Base-by-base conservation (phyloP, 1,284 basidiomycete species). In the Exsudoporus floridanus region DNA sequence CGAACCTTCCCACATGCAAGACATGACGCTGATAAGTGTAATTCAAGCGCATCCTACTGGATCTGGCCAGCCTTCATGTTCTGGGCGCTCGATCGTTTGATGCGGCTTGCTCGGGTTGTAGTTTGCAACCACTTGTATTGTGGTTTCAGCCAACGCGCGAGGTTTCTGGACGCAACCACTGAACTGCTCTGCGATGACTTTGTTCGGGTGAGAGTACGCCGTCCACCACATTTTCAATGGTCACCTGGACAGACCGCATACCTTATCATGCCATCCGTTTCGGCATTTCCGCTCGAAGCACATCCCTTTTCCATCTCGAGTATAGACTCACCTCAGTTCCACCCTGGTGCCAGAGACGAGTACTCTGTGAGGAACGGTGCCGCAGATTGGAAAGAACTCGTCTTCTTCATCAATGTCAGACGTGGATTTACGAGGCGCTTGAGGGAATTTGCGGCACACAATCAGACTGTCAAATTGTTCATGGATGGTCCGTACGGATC, bases 21-120 rank as follows among this genome's bases (percentile, higher is more conserved):
- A 27, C 14, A 14, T 5, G 25, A 27, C n/a, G 28, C 13, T 47
- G 53, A 51, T 52, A 12, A 14, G 18, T 9, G 1, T 23, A 27
- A 18, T 37, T 48, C 1, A 9, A 59, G 60, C 16, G 59, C 63
- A 21, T 55, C 63, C 3, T 56, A 69, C 53, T 79, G 77, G 56
- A 60, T 81, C 27, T 82, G 80, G 80, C 82, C 84, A 5, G 74
- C 76, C 2, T 76, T 86, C 67, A 69, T 85, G 58, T 64, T 88
- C 31, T 90, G 86, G 86, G 83, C 72, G 0, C 64, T 86, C 42
- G 87, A 89, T 64, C 79, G 86, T 25, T 51, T 78, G 35, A 59
- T 84, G 49, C 80, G 84, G 13, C 21, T 77, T 16, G 53, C 74
- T 10, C 79, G 83, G 16, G 64, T 86, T 7, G 56, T 81, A 42